Percentiles rank a stretch among this genome's conserved stretches.
phyloP scores from a whole-genome alignment of 1,284 basidiomycete genomes.

The Violaceomyces palustris region DNA sequence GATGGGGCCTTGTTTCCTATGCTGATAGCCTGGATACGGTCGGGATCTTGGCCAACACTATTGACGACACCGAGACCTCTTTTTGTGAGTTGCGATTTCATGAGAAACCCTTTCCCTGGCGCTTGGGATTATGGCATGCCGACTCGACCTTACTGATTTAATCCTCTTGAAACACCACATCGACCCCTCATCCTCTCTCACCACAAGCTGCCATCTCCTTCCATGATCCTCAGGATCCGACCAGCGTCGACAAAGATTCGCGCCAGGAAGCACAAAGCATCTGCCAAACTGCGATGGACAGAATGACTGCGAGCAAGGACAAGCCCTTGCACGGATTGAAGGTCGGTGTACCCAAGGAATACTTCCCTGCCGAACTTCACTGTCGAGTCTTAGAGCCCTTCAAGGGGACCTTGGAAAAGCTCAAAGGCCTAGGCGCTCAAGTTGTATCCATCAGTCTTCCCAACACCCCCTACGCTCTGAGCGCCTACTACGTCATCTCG shows the following conservation, averaged over 20 bases:
- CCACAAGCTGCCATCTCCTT: constrained; percentile 64
- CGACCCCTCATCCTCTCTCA: constrained; percentile 49
- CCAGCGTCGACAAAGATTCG: constrained; percentile 57
- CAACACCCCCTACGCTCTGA: constrained; percentile 70
- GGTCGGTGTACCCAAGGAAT: constrained; percentile 71
- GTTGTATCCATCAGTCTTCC: constrained; percentile 74
- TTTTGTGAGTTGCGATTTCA: constrained; percentile 63
- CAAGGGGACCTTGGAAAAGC: constrained; percentile 57
- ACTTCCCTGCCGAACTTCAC: constrained; percentile 71
- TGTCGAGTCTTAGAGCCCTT: constrained; percentile 58
- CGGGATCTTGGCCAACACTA: constrained; percentile 67
- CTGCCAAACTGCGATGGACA: constrained; percentile 68
- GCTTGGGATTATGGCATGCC: too few species aligned
- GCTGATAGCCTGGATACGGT: constrained; percentile 94
- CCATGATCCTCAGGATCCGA: constrained; percentile 74
- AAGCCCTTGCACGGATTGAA: constrained; percentile 53
- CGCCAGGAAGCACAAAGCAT: constrained; percentile 56
- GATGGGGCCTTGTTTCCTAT: constrained; percentile 86
- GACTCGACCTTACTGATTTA: too few species aligned
- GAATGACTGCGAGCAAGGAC: constrained; percentile 62
- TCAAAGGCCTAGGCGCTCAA: constrained; percentile 65
- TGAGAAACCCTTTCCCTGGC: too few species aligned
- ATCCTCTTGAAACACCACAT: not conserved
- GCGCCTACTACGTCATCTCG: constrained; percentile 91
- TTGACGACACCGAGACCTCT: constrained; percentile 59